Evolutionary conservation across 2,329 filamentous ascomycete genomes (phyloP), one percentile per base, ranked within the genome.

Genomic region (Cyphellophora attinorum): DNA sequence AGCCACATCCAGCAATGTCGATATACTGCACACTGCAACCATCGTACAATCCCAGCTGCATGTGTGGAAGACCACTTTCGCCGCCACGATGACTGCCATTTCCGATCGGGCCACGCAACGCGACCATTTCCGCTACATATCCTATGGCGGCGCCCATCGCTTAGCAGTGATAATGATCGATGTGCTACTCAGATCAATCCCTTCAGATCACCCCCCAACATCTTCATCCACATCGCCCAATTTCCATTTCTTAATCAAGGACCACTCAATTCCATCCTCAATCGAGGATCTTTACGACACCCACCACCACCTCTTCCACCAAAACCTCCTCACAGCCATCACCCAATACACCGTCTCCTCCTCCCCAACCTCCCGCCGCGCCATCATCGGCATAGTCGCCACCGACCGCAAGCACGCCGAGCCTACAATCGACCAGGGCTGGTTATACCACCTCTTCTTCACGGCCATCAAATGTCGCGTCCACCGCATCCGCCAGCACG

Each of bases 91-190:
- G 1, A 11, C 33, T 2, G 36, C 21, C 6, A 31, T 47, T 3
- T 21, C 40, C 6, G 6, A 19, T 13, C 25, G 35, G 10, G 23
- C 11, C 3, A 34, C 17, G 2, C 29, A 35, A 3, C 32, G 33
- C 11, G 33, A 45, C 2, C 38, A 46, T 12, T 38, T 49, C 2
- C 40, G 38, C n/a, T 42, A 59, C 29, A 35, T 40, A 1, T 38
- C 68, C 1, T 45, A 70, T 0, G 40, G 34, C 3, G 37, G 55
- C 3, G 63, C 68, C 37, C 53, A 68, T 42, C 53, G 49, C 33
- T 58, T 71, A 60, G 55, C 58, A 1, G 49, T 42, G 4, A 61
- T 72, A 36, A 66, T 69, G 56, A 49, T 50, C 10, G 15, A 6
- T 8, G 6, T 8, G 6, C 15, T 15, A 13, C 14, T 23, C 4